Evolutionary conservation across 306 rosid species (phyloP).

Genomic region (Senna siamea): DNA sequence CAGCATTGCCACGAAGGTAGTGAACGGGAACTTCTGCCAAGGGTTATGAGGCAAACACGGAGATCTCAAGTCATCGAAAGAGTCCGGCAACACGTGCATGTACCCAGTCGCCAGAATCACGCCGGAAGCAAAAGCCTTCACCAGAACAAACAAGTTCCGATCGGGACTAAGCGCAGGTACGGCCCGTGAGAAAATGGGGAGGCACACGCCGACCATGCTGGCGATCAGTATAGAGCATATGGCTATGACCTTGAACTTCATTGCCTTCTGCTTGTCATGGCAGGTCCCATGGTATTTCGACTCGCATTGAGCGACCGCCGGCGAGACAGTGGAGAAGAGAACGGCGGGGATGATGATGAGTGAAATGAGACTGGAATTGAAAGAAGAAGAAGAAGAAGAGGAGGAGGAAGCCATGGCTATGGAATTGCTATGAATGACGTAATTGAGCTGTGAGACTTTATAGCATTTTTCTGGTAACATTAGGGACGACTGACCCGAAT

Average conservation of each 20-base stretch:
- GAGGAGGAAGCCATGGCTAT: not conserved
- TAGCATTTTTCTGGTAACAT: not conserved
- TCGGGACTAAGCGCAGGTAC: slow-evolving; percentile 56
- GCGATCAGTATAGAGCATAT: slow-evolving; percentile 44
- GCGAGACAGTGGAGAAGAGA: not conserved
- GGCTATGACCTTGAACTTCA: slow-evolving; percentile 59
- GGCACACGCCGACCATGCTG: slow-evolving; percentile 56
- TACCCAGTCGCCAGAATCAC: slow-evolving; percentile 68
- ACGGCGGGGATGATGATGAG: not conserved
- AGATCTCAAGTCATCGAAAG: slow-evolving; percentile 47
- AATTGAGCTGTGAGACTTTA: not conserved
- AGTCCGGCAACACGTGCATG: slow-evolving; percentile 80
- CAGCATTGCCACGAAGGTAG: slow-evolving; percentile 68
- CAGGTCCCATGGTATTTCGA: slow-evolving; percentile 35
- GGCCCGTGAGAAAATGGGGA: slow-evolving; percentile 47
- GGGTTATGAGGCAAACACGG: slow-evolving; percentile 59
- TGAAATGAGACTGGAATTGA: not conserved
- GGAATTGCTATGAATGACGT: not conserved
- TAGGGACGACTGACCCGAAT: not conserved
- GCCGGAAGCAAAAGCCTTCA: slow-evolving; percentile 60
- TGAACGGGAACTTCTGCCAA: slow-evolving; percentile 66
- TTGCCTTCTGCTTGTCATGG: slow-evolving; percentile 37
- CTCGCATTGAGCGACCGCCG: slow-evolving; percentile 9
- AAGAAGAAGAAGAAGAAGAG: not conserved
- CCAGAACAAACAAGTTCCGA: slow-evolving; percentile 44